phyloP scores from a whole-genome alignment of 805 yeast genomes.

The Maudiozyma turicensis region DNA sequence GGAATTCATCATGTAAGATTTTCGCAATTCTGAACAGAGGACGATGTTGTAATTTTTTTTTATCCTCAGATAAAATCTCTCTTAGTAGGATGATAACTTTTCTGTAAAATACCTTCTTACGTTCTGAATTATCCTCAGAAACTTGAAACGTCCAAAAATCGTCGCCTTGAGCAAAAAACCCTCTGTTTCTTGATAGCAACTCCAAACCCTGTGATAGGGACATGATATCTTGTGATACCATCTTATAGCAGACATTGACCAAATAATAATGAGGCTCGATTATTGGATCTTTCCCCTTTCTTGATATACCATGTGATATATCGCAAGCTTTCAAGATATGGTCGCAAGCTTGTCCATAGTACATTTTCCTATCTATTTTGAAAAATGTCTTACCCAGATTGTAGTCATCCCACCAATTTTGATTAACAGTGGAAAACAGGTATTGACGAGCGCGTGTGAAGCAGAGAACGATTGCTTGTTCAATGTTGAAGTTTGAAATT shows the following conservation, averaged over 20 bases:
- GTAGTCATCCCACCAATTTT: slow-evolving; percentile 55
- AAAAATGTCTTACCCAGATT: slow-evolving; percentile 48
- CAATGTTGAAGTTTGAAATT: slow-evolving; percentile 24
- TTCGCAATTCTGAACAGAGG: slow-evolving; percentile 66
- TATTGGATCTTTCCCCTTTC: slow-evolving; percentile 41
- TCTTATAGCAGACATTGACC: slow-evolving; percentile 50
- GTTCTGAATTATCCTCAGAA: slow-evolving; percentile 5
- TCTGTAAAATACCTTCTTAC: slow-evolving; percentile 28
- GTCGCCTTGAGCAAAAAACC: slow-evolving; percentile 18
- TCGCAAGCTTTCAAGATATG: slow-evolving; percentile 37
- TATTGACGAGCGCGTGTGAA: slow-evolving; percentile 15
- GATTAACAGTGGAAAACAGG: slow-evolving; percentile 3
- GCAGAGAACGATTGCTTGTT: slow-evolving; percentile 22
- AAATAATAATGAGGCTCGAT: slow-evolving; percentile 73
- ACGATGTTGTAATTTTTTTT: slow-evolving; percentile 85
- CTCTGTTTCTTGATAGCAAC: slow-evolving; percentile 32
- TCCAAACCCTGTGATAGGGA: slow-evolving; percentile 31
- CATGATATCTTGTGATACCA: slow-evolving; percentile 33
- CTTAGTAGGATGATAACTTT: slow-evolving; percentile 38
- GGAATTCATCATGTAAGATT: slow-evolving; percentile 45
- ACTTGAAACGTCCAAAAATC: slow-evolving; percentile 18
- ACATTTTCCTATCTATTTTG: slow-evolving; percentile 33
- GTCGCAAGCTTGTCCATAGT: slow-evolving; percentile 6
- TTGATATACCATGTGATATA: slow-evolving; percentile 29
- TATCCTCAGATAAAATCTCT: slow-evolving; percentile 49